Percentiles rank a stretch among this genome's conserved stretches.
Evolutionary conservation across 2,329 filamentous ascomycete species (phyloP).

Genomic region (Neonectria neomacrospora): DNA sequence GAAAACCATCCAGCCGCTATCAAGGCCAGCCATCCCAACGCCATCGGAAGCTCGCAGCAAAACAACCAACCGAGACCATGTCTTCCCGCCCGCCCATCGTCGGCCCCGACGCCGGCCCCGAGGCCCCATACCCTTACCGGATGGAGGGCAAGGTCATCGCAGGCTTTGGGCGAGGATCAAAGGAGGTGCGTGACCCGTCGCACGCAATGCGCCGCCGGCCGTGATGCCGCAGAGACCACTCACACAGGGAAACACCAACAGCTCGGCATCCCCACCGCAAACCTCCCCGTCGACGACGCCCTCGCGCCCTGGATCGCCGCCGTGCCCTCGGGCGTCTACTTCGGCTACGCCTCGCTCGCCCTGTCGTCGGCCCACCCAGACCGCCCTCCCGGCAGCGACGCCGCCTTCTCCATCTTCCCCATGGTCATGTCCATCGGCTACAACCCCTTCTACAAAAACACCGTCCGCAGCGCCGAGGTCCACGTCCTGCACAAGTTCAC

Average conservation of each 20-base stretch:
- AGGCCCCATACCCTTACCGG: constrained; percentile 81
- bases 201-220: background rate
- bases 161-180: constrained; percentile 93
- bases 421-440: constrained; percentile 97
- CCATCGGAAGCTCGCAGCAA: background rate
- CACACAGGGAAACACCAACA: constrained; percentile 49
- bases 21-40: background rate
- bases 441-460: constrained; percentile 98
- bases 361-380: constrained; percentile 63
- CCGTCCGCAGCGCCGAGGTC: constrained; percentile 85
- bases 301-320: constrained; percentile 69
- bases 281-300: constrained; percentile 79
- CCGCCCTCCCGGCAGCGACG: constrained; percentile 39
- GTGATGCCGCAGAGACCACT: background rate
- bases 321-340: constrained; percentile 87
- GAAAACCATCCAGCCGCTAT: background rate
- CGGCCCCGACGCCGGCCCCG: constrained; percentile 78
- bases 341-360: constrained; percentile 85
- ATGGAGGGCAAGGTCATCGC: constrained; percentile 90
- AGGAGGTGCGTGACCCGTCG: constrained; percentile 69
- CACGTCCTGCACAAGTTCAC: constrained; percentile 84
- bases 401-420: constrained; percentile 68
- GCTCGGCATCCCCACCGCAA: constrained; percentile 97
- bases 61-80: constrained; percentile 37
- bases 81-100: constrained; percentile 72